These are phyloP conservation scores for Chytriomyces hyalinus DNA, from an alignment of 192 early-diverging fungal genomes.

Conservation along the genomic window DNA sequence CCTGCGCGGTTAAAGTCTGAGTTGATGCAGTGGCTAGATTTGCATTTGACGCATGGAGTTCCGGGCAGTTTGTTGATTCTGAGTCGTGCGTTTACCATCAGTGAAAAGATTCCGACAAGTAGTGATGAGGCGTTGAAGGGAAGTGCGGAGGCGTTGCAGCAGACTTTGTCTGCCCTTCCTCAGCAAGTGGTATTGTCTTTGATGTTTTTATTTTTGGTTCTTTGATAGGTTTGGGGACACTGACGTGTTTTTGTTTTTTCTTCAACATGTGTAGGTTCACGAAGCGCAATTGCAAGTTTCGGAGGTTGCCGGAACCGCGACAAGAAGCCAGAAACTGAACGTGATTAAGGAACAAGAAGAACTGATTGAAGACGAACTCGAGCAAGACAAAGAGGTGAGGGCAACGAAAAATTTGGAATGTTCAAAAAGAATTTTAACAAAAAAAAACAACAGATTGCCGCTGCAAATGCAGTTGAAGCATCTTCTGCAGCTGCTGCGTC, in stretches of 20 bases:
- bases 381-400: slow-evolving; percentile 68
- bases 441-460: slow-evolving; percentile 24
- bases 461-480: slow-evolving; percentile 19
- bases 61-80: slow-evolving; percentile 90
- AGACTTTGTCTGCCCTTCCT: slow-evolving; percentile 88
- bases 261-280: slow-evolving; percentile 43
- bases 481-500: slow-evolving; percentile 46
- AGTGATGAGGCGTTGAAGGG: slow-evolving; percentile 49
- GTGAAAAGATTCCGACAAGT: slow-evolving; percentile 52
- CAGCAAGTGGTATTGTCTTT: slow-evolving; percentile 76
- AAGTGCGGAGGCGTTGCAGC: slow-evolving; percentile 84
- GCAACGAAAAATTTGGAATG: slow-evolving; percentile 33
- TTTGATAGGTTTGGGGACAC: background rate
- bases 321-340: slow-evolving; percentile 90
- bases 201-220: slow-evolving; percentile 7
- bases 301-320: slow-evolving; percentile 86
- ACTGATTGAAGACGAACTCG: slow-evolving; percentile 92
- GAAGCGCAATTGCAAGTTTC: slow-evolving; percentile 89
- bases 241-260: slow-evolving; percentile 11
- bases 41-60: slow-evolving; percentile 89
- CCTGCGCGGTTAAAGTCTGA: slow-evolving; percentile 88
- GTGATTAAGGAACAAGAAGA: slow-evolving; percentile 96
- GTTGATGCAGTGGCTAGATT: slow-evolving; percentile 91
- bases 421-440: background rate
- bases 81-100: slow-evolving; percentile 79